Base-by-base conservation (phyloP, 495 filamentous ascomycete genomes). In the Penicillium herquei region DNA sequence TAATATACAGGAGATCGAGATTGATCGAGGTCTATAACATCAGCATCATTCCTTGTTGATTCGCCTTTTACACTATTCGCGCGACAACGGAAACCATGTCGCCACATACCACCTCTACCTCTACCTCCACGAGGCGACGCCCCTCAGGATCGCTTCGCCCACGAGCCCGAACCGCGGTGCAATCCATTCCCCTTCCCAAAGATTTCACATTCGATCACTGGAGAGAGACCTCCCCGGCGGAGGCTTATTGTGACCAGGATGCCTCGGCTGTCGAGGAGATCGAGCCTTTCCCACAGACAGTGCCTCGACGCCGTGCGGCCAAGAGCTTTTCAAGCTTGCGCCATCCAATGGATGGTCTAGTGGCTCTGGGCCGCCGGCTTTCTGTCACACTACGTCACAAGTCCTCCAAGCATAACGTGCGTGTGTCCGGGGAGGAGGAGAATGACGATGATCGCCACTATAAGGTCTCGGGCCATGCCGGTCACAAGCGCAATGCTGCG, bases 271-370 rank as follows among this genome's bases (percentile, higher is more conserved):
- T 76, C 39, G 71, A 78, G 52, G 73, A 75, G 34, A 69, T 68
- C 44, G 69, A 68, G 40, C 63, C 67, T 17, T 73, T 74, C 33
- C 65, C 70, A 9, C 66, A 69, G 30, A 64, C 67, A 2, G 59
- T 63, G 16, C 71, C 66, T n/a, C 66, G 74, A 12, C 73, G 70
- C 26, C 74, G 73, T 31, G 54, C 59, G 26, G 65, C 74, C 37
- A 77, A 75, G 53, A 78, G 75, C 62, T 80, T 79, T 59, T 80
- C 77, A 12, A 74, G 62, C 18, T 53, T 79, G 33, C 71, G 72
- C 42, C 74, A 78, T 49, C 70, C 74, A 6, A 70, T 79, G 49
- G 74, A 77, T 51, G 76, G 76, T 1, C 54, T 79, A 43, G 73
- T 71, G 33, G 74, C 75, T 8, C 63, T 79, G 10, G 74, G 73